Evolutionary conservation across 2,329 filamentous ascomycete species (phyloP).

Genomic region (Xylaria sp.): DNA sequence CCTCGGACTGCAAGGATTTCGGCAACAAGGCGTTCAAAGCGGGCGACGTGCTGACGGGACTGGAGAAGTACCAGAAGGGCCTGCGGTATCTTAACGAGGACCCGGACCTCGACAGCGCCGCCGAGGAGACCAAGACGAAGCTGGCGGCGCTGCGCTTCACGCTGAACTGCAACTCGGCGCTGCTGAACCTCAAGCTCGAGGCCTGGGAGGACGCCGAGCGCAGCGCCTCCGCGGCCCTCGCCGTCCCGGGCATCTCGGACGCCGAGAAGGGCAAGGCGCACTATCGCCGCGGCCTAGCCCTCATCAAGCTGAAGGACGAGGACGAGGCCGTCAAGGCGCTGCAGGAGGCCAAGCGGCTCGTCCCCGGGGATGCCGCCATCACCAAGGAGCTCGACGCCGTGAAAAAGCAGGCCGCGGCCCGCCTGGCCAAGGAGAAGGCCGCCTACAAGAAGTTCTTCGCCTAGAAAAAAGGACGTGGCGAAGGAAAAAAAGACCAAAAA

Average conservation of each 20-base stretch:
- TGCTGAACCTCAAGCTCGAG: conserved; percentile 84
- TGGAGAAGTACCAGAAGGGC: conserved; percentile 95
- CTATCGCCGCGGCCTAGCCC: conserved; percentile 84
- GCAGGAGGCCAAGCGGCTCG: conserved; percentile 78
- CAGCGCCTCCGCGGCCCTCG: conserved; percentile 78
- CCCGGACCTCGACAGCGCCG: conserved; percentile 72
- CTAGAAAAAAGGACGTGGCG: conserved; percentile 45
- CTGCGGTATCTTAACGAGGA: conserved; percentile 72
- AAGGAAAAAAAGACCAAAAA: too few species aligned
- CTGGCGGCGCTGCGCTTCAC: conserved; percentile 82
- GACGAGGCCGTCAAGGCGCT: conserved; percentile 82
- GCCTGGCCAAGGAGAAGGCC: conserved; percentile 88
- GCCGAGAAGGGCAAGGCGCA: conserved; percentile 89
- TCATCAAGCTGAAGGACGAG: conserved; percentile 82
- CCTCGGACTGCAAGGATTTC: conserved; percentile 85
- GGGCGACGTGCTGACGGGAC: conserved; percentile 73
- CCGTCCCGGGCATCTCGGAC: conserved; percentile 72
- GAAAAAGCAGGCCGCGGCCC: conserved; percentile 77
- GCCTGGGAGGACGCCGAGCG: conserved; percentile 76
- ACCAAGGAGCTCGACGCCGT: conserved; percentile 79
- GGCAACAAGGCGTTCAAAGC: conserved; percentile 94
- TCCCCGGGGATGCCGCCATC: conserved; percentile 80
- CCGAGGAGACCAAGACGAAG: conserved; percentile 72
- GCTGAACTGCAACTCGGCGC: conserved; percentile 87
- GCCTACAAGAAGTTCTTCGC: conserved; percentile 92